Evolutionary conservation across 2,329 filamentous ascomycete genomes (phyloP), one percentile per base, ranked within the genome.

Genomic region (Diaporthe sp.): DNA sequence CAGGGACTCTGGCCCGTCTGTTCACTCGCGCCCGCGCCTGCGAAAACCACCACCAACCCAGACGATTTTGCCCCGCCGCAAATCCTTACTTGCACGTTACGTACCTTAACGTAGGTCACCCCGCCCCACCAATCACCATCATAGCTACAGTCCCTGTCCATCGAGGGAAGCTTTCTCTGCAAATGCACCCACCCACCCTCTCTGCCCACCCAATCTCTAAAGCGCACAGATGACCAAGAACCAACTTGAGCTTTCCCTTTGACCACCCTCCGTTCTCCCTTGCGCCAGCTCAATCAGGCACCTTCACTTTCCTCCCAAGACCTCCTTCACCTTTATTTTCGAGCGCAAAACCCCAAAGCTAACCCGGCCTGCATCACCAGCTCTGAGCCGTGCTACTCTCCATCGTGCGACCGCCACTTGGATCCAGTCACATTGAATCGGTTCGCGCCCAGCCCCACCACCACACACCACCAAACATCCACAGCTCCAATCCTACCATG

Each of bases 401-500:
- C 34, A 55, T 62, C 73, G 53, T 62, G 76, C 76, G 59, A 77
- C 76, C 61, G 42, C 70, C 42, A 61, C 39, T 55, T 44, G 39
- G 46, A 62, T 42, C 31, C 51, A 51, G 70, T 62, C 59, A 31
- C 58, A 65, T 55, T 59, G 37, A 39, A 53, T 57, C 68, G 55
- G 39, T 61, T 55, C 68, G 68, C 55, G 55, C 73, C 61, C n/a
- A 49, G 59, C 65, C 37, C 65, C 53, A 53, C 34, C 59, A 31
- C 39, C 5, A 31, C 44, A 31, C 39, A 31, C 46, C 53, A 59
- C 34, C 53, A 22, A 46, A 42, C 39, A 44, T 25, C 31, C 6
- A 58, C 59, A 46, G 65, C 25, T 34, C 44, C 62, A 67, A 78
- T 75, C 74, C 74, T 80, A 84, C 77, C 78, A 94, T 94, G 93